Evolutionary conservation across 495 filamentous ascomycete species (phyloP).

Genomic region (Aspergillus sclerotiicarbonarius): DNA sequence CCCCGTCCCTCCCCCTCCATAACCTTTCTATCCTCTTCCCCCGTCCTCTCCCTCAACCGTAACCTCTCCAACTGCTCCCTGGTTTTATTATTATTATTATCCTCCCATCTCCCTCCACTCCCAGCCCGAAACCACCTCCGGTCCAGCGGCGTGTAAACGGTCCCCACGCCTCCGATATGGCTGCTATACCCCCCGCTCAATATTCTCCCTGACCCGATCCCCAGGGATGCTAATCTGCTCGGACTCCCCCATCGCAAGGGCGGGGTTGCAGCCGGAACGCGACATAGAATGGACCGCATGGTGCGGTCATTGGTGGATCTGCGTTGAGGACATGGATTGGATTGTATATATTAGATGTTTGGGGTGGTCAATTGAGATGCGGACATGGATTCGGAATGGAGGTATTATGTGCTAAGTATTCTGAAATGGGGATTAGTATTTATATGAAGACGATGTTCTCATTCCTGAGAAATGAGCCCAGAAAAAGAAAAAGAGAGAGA

Average conservation of each 20-base stretch:
- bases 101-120: background rate
- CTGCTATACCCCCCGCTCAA: background rate
- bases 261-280: background rate
- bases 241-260: background rate
- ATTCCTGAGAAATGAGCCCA: background rate
- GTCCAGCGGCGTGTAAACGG: background rate
- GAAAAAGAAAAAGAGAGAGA: background rate
- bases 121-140: background rate
- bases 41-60: slow-evolving; percentile 11
- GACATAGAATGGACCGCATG: background rate
- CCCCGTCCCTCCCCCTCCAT: slow-evolving; percentile 4
- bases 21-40: slow-evolving; percentile 1
- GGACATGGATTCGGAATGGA: too few relatives aligned
- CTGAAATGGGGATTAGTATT: too few relatives aligned
- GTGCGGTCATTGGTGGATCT: background rate
- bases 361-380: background rate
- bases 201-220: background rate
- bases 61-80: slow-evolving; percentile 11
- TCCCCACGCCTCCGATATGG: background rate
- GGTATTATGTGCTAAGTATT: too few relatives aligned
- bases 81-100: background rate
- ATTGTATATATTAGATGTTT: too few relatives aligned
- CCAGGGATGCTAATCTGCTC: background rate
- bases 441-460: background rate
- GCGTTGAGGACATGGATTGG: background rate